phyloP scores from a whole-genome alignment of 2,329 filamentous ascomycete genomes.

The Beauveria asiatica region DNA sequence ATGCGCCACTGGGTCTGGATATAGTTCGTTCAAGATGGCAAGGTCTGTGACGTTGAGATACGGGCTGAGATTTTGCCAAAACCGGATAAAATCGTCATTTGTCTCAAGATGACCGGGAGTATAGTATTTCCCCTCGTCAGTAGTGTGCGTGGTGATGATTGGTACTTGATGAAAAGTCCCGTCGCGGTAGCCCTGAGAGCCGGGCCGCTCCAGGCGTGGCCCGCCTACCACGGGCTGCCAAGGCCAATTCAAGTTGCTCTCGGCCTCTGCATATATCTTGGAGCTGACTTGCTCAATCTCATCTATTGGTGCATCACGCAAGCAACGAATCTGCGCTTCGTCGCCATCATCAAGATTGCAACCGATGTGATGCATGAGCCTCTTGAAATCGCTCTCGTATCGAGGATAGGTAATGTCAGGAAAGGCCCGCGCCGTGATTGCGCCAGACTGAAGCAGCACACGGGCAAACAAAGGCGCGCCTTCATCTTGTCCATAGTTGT shows the following conservation, averaged over 20 bases:
- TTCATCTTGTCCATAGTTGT: constrained; percentile 26
- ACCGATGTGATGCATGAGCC: constrained; percentile 21
- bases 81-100: constrained; percentile 27
- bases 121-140: constrained; percentile 27
- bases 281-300: constrained; percentile 30
- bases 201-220: constrained; percentile 36
- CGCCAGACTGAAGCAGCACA: constrained; percentile 29
- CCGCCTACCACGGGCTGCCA: constrained; percentile 40
- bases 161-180: constrained; percentile 29
- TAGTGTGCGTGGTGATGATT: constrained; percentile 28
- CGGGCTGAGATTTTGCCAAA: constrained; percentile 26
- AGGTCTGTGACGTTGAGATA: constrained; percentile 23
- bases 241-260: constrained; percentile 36
- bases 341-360: constrained; percentile 21
- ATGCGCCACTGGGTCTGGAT: constrained; percentile 26
- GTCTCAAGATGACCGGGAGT: constrained; percentile 25
- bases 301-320: constrained; percentile 27
- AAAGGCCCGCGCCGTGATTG: constrained; percentile 28
- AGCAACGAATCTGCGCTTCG: constrained; percentile 27
- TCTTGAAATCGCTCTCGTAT: constrained; percentile 24
- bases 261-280: constrained; percentile 28
- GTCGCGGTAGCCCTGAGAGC: constrained; percentile 31
- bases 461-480: constrained; percentile 25
- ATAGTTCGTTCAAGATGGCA: constrained; percentile 20
- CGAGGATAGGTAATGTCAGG: constrained; percentile 26